Evolutionary conservation across 345 rosid species (phyloP), one percentile per base, ranked within the genome.

Genomic region (Leavenworthia alabamica): DNA sequence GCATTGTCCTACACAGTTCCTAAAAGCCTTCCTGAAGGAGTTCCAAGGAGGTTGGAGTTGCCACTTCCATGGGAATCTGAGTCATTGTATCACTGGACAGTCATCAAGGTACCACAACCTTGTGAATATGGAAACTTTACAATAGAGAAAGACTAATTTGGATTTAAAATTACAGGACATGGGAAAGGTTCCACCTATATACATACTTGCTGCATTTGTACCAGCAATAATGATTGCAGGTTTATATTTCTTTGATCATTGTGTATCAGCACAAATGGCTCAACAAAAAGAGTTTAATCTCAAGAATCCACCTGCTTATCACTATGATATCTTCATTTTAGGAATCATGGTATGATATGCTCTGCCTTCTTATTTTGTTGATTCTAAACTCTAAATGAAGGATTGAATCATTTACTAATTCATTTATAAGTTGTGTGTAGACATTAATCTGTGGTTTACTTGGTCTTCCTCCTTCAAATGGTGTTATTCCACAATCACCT

Each of bases 401-500:
- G 7, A 48, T 8, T 39, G 14, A 60, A 35, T 40, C 19, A n/a
- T 2, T 2, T 29, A 60, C 50, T 39, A 24, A 32, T 46, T 56
- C 2, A 6, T 4, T 16, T 22, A 31, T 33, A 41, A 39, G 13
- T 56, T 63, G 37, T 56, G n/a, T 71, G 42, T 77, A 90, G 97
- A 85, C 96, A 50, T 63, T 90, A 55, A 71, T 90, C 9, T 90
- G 97, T 50, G 97, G 97, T 32, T 62, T 90, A 52, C 41, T 85
- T 60, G 90, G 96, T 9, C 77, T 90, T 28, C 96, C 93, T 42
- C 93, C 97, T 54, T 81, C 87, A 1, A 87, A 90, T 44, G 93
- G 97, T 6, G 95, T 90, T 66, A 78, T 90, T 16, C 97, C 96
- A 22, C 96, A 90, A 53, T 82, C 96, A 42, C 97, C 97, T 2